These are phyloP conservation scores for Juncus effusus DNA, from an alignment of 176 grass and related monocot genomes.

Conservation along the genomic window DNA sequence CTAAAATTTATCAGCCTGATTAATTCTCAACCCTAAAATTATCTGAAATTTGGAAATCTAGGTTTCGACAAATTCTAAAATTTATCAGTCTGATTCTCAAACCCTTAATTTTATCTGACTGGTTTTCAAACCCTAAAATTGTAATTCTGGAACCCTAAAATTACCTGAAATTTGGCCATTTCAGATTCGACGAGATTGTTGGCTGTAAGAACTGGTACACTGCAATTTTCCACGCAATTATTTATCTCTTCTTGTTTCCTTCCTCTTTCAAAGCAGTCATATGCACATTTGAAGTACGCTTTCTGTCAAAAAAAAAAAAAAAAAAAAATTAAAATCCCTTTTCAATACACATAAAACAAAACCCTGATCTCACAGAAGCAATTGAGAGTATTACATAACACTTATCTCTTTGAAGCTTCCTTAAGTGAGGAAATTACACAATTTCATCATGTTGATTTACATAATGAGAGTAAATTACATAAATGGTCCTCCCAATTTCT, in stretches of 20 bases:
- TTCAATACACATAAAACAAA: no score
- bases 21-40: not conserved
- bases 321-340: not conserved
- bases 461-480: no score
- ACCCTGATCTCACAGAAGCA: not conserved
- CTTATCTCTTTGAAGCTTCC: not conserved
- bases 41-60: not conserved
- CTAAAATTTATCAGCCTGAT: not conserved
- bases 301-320: slow-evolving; percentile 49
- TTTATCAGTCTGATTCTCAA: no score
- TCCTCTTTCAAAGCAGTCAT: slow-evolving; percentile 83
- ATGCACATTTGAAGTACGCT: slow-evolving; percentile 96
- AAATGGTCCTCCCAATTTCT: not conserved
- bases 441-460: no score
- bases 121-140: no score
- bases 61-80: not conserved
- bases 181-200: slow-evolving; percentile 76
- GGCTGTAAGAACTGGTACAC: slow-evolving; percentile 62
- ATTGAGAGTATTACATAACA: not conserved
- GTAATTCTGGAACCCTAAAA: no score
- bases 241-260: slow-evolving; percentile 65
- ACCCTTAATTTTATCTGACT: no score
- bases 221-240: slow-evolving; percentile 84
- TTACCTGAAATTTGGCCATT: slow-evolving; percentile 98
- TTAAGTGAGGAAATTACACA: no score